Conservation (phyloP, 2,329 filamentous ascomycete species). For the Colletotrichum liriopes region DNA sequence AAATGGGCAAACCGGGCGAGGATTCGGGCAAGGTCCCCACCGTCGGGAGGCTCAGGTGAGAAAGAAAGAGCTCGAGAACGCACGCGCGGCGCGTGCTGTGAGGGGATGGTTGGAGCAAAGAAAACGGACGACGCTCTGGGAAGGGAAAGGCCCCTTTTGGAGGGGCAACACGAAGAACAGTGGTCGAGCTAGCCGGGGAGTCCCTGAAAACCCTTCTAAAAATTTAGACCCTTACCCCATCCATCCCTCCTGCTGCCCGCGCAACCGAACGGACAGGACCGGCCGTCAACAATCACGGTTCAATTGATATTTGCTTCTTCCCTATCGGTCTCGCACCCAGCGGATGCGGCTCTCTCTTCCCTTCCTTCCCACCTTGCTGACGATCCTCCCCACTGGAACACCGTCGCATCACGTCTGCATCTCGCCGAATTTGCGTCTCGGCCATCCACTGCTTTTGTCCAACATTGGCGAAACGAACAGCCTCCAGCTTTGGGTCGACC, state of each 20-base stretch:
- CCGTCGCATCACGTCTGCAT: slow-evolving; percentile 17
- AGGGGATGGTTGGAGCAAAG: slow-evolving; percentile 6
- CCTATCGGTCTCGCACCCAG: slow-evolving; percentile 13
- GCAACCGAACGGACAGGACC: slow-evolving; percentile 37
- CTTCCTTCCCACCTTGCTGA: slow-evolving; percentile 10
- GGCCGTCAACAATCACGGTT: slow-evolving; percentile 36
- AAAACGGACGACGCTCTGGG: not conserved
- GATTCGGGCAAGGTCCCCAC: slow-evolving; percentile 6
- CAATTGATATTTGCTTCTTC: slow-evolving; percentile 34
- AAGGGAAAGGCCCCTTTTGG: slow-evolving; percentile 3
- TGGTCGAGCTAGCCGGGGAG: slow-evolving; percentile 22
- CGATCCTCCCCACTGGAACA: slow-evolving; percentile 11
- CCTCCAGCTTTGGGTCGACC: slow-evolving; percentile 14
- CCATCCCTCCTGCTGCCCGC: slow-evolving; percentile 40
- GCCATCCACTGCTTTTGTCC: slow-evolving; percentile 13
- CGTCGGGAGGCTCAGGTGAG: not conserved
- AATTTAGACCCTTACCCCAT: slow-evolving; percentile 39
- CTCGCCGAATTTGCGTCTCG: slow-evolving; percentile 15
- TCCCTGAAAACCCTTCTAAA: slow-evolving; percentile 35
- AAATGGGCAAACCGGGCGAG: not conserved
- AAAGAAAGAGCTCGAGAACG: not conserved
- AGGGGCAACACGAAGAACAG: slow-evolving; percentile 16
- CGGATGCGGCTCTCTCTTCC: slow-evolving; percentile 14
- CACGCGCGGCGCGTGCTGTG: not conserved
- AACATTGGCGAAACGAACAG: slow-evolving; percentile 14